These are phyloP conservation scores for Sporisorium iseilematis-ciliati DNA, from an alignment of 1,284 basidiomycete species.

Conservation along the genomic window DNA sequence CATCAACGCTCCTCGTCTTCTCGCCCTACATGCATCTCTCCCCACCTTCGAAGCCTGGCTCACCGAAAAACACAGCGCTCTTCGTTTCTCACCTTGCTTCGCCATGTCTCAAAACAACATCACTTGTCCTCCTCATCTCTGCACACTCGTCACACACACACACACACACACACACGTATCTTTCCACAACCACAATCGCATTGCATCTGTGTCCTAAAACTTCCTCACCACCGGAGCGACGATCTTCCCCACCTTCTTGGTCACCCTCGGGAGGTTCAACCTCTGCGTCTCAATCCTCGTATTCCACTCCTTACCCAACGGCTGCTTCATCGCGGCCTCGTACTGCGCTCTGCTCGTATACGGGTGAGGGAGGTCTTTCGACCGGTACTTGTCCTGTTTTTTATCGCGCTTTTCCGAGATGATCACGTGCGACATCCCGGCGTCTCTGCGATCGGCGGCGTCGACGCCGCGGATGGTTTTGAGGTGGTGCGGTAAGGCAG, in stretches of 20 bases:
- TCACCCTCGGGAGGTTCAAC: constrained; percentile 70
- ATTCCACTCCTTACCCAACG: constrained; percentile 93
- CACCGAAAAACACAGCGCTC: no score
- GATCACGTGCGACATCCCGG: constrained; percentile 86
- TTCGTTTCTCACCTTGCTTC: no score
- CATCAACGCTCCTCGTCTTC: no score
- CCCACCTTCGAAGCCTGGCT: no score
- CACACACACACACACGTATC: background rate
- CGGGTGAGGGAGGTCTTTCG: constrained; percentile 86
- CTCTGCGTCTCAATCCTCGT: constrained; percentile 87
- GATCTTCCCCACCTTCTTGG: constrained; percentile 59
- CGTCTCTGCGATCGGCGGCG: constrained; percentile 83
- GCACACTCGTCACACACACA: no score
- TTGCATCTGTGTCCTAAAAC: constrained; percentile 20
- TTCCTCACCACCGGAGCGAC: constrained; percentile 57
- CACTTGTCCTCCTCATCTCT: no score
- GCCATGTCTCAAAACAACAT: no score
- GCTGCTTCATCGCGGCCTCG: constrained; percentile 82
- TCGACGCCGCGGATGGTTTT: constrained; percentile 75
- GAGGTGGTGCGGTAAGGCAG: constrained; percentile 26
- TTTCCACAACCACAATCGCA: no score
- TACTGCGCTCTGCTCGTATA: constrained; percentile 92
- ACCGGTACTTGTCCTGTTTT: constrained; percentile 87
- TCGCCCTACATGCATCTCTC: no score
- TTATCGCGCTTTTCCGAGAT: constrained; percentile 94